phyloP scores from a whole-genome alignment of 148 eudicot genomes.

The Vaccinium myrtillus region DNA sequence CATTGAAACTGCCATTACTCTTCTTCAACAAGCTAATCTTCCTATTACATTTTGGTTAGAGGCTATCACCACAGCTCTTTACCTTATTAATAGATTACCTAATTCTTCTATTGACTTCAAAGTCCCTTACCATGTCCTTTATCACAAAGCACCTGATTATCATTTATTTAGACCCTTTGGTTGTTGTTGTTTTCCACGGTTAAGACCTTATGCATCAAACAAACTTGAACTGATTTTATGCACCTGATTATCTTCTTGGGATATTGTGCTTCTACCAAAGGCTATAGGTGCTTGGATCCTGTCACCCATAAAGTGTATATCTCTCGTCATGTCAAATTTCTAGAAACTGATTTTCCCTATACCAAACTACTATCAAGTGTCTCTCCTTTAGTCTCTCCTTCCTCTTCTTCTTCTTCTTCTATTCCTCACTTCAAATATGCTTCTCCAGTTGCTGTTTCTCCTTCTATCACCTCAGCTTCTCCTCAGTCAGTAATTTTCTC shows the following conservation, averaged over 20 bases:
- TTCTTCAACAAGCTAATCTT: background rate
- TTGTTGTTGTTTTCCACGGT: background rate
- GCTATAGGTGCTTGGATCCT: background rate
- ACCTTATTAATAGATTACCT: background rate
- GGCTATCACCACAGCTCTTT: background rate
- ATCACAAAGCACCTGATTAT: background rate
- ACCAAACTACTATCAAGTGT: no score
- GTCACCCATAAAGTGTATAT: background rate
- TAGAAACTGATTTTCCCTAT: background rate
- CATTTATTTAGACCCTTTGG: background rate
- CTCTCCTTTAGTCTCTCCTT: no score
- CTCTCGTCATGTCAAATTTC: background rate
- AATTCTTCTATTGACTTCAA: background rate
- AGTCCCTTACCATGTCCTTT: background rate
- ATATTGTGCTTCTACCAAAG: background rate
- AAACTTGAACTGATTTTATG: background rate
- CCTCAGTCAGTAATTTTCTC: no score
- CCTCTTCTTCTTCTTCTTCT: background rate
- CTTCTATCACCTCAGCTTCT: background rate
- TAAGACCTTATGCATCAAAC: background rate
- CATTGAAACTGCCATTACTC: background rate
- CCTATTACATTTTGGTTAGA: background rate
- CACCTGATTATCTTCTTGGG: background rate
- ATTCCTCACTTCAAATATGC: no score
- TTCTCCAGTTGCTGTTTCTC: background rate